A percentile compares a stretch with the other conserved stretches of the same genome.
phyloP scores from a whole-genome alignment of 768 basidiomycete genomes.

The Amanita molliuscula region DNA sequence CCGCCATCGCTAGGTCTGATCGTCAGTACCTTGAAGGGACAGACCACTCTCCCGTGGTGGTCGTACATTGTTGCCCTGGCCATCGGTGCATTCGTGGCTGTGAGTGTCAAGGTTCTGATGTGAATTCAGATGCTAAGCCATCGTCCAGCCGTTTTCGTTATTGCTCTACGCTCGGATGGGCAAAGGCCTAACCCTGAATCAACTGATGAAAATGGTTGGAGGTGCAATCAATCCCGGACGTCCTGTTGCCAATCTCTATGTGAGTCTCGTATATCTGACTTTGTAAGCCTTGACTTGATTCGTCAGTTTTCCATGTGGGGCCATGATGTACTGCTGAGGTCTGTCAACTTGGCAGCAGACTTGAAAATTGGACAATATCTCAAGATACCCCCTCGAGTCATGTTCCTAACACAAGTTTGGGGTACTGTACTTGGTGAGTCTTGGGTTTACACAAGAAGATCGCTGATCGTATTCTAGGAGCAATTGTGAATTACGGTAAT shows the following conservation, averaged over 20 bases:
- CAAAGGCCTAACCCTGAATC: conserved; percentile 47
- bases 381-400: conserved; percentile 57
- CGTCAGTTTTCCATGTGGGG: conserved; percentile 58
- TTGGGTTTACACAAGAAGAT: too few relatives aligned
- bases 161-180: conserved; percentile 48
- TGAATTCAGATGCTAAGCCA: background rate
- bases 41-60: conserved; percentile 55
- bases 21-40: conserved; percentile 43
- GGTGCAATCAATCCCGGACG: conserved; percentile 50
- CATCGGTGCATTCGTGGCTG: conserved; percentile 34
- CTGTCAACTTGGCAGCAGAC: conserved; percentile 42
- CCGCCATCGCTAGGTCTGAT: conserved; percentile 31
- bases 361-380: conserved; percentile 67
- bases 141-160: conserved; percentile 39
- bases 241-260: conserved; percentile 63
- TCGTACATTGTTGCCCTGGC: conserved; percentile 48
- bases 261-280: conserved; percentile 13
- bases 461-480: conserved; percentile 15
- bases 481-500: conserved; percentile 28
- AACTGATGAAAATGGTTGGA: conserved; percentile 61
- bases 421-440: conserved; percentile 44
- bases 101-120: conserved; percentile 9
- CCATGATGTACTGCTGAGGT: conserved; percentile 47
- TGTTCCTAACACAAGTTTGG: conserved; percentile 55
- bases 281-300: background rate